Evolutionary conservation across 1,284 basidiomycete species (phyloP), one percentile per base, ranked within the genome.

Genomic region (Sanghuangporus baumii): DNA sequence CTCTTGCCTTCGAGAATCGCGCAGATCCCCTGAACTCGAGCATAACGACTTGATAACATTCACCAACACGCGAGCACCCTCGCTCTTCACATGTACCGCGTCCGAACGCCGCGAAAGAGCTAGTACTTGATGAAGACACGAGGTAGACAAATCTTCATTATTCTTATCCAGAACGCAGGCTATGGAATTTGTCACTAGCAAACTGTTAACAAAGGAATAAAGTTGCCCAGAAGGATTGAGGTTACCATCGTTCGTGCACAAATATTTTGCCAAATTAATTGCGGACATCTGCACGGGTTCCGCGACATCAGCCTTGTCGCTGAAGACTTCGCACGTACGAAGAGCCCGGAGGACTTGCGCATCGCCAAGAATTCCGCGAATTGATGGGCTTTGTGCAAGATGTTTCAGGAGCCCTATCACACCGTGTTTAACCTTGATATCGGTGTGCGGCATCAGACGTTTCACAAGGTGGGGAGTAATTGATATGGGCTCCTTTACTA

Each of bases 261-360:
- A 79, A 71, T 97, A 91, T 75, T 98, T 98, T 36, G 91, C 82
- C 16, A 95, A 81, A 0, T 93, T 93, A 50, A 98, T 90, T 0
- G 93, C 92, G 55, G 87, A 88, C 31, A 94, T 81, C 74, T 98
- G 96, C 0, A 98, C 86, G 11, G 91, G 83, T 61, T 92, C 89
- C 11, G 89, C 85, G 77, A 94, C 85, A 57, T 96, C 93, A 6
- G 82, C 76, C 64, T 83, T 81, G 57, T 86, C 81, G 34, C 81
- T 81, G 86, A 90, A 94, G 8, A 93, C 77, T 1, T 86, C 84
- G 65, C 89, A 88, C n/a, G 75, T 73, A 7, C 83, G 76, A 20
- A 95, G 79, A 20, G 77, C 75, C 54, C 83, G 80, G 20, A 95
- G 76, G 36, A 95, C 77, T 18, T 81, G 80, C 12, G 85, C 84